Evolutionary conservation across 202 grass and related monocot genomes (phyloP).

Genomic region (Carex arenaria): DNA sequence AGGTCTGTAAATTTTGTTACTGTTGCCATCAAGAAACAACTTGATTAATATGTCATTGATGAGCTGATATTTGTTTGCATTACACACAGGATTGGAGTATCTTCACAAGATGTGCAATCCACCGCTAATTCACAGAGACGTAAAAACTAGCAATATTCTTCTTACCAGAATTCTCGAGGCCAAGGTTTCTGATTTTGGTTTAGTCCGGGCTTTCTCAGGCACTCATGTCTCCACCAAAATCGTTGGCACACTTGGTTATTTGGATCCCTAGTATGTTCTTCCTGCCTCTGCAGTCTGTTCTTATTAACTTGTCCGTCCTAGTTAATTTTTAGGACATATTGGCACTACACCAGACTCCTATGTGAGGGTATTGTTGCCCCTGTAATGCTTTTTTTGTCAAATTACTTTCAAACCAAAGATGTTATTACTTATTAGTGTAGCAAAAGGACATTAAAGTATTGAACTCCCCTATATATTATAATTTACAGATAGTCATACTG

Average conservation of each 20-base stretch:
- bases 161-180: background rate
- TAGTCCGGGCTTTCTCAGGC: background rate
- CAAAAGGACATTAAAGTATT: background rate
- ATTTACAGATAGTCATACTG: no score
- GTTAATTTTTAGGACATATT: background rate
- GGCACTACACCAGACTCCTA: background rate
- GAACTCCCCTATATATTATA: no score
- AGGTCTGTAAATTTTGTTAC: conserved; percentile 19
- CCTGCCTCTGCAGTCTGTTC: background rate
- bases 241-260: conserved; percentile 19
- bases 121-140: conserved; percentile 33
- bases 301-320: background rate
- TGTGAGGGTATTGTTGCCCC: background rate
- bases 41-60: no score
- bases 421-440: no score
- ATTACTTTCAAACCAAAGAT: background rate
- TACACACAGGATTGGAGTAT: conserved; percentile 20
- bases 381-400: background rate
- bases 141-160: conserved; percentile 37
- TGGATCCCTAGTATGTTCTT: conserved; percentile 37
- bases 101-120: conserved; percentile 22
- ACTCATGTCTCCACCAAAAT: conserved; percentile 1
- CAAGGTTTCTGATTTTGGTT: no score
- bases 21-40: no score
- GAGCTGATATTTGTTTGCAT: no score